Base-by-base conservation (phyloP, 2,329 filamentous ascomycete species). In the Cucurbitaria berberidis region DNA sequence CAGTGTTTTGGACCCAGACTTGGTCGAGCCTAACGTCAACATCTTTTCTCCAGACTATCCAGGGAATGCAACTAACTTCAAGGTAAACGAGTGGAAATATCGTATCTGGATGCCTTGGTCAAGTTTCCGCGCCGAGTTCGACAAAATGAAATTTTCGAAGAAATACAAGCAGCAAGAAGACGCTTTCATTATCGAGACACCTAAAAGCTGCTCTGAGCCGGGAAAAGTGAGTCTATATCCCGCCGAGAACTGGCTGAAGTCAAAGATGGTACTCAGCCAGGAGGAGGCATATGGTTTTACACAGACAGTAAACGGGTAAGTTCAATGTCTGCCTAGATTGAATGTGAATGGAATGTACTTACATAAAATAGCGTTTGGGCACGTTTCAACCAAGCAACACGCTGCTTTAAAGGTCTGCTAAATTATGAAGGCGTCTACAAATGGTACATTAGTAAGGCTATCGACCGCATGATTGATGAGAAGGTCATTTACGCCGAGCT, bases 401-500 rank as follows among this genome's bases (percentile, higher is more conserved):
- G 86, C 44, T 87, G 88, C 77, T 89, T 90, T 81, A 90, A 90
- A 66, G 88, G 88, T 0, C 77, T 90, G 0, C 82, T 89, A 63
- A 88, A 87, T 67, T 89, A 89, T 61, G 81, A 85, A 66, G 79
- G 77, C 3, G 85, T 86, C 3, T 89, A 86, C 65, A 76, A 78
- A 41, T 77, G 74, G 68, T 90, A 90, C 62, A 88, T 86, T 2
- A 75, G 77, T 9, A 69, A 76, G 3, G 85, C 84, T 18, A 82
- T 89, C 10, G 76, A 86, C 51, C 82, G 85, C 54, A 86, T 90
- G 69, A 81, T 85, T 19, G 65, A 77, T 5, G 86, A 90, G 65
- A 84, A 84, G 38, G 86, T 90, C 59, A 87, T 88, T 73, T 90
- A 89, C 62, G 87, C 86, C 24, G 88, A 90, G 72, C 83, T 90